A percentile compares a stretch with the other conserved stretches of the same genome.
phyloP scores from a whole-genome alignment of 73 alveolate genomes.

The Tetrahymena thermophila region DNA sequence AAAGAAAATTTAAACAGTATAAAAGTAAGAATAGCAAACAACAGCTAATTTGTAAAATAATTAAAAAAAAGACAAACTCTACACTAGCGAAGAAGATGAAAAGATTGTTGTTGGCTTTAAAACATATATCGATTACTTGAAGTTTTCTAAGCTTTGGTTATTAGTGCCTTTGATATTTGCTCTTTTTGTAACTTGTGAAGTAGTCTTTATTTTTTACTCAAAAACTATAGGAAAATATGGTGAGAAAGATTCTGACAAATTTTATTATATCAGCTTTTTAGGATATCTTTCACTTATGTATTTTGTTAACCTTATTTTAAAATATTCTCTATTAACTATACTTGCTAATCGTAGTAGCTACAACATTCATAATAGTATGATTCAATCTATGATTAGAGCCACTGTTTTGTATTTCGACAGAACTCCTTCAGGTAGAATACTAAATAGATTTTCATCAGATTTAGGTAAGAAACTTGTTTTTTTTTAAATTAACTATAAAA shows the following conservation, averaged over 20 bases:
- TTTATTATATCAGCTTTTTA: neutral
- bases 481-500: neutral
- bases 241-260: neutral
- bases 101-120: neutral
- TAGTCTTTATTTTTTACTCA: neutral
- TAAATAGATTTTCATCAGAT: constrained; percentile 51
- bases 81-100: neutral
- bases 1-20: neutral
- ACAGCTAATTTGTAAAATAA: neutral
- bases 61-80: neutral
- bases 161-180: neutral
- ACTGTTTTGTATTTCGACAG: constrained; percentile 37
- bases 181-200: neutral
- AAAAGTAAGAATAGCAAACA: neutral
- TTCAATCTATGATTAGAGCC: constrained; percentile 9
- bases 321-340: neutral
- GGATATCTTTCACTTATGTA: neutral
- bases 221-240: neutral
- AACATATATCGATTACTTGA: neutral
- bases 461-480: neutral
- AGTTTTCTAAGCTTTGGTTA: neutral
- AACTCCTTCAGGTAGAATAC: constrained; percentile 50
- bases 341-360: neutral
- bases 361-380: constrained; percentile 25
- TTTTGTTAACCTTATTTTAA: neutral